Base-by-base conservation (phyloP, 768 basidiomycete genomes). In the Hypsizygus marmoreus region DNA sequence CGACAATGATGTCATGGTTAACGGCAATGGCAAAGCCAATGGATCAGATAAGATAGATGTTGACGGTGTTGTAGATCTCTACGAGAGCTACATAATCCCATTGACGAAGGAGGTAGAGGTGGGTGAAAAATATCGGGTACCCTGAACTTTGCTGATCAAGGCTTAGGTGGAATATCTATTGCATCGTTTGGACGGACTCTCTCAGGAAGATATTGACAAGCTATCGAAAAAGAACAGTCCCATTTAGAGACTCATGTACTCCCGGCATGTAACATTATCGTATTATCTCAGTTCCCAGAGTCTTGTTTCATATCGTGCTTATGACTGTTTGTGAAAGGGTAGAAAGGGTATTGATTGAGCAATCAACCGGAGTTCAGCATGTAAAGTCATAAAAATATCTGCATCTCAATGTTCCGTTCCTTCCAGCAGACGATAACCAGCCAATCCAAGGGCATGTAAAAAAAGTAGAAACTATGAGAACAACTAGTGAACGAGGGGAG, bases 81-180 rank as follows among this genome's bases (percentile, higher is more conserved):
- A 99, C 61, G 85, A 94, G 62, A 89, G 87, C 60, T 93, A 87
- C 59, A 94, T 99, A 53, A 99, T 99, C 47, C 97, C 97, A 7
- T 65, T 99, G 54, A 99, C 97, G 1, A 97, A 95, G 66, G 93
- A 97, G 61, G 91, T 99, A 47, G 97, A 99, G 91, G 95, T 95
- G 62, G 36, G 76, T 45, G 1, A 70, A 57, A n/a, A n/a, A n/a
- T n/a, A n/a, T n/a, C n/a, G n/a, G n/a, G n/a, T n/a, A n/a, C n/a
- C n/a, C n/a, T n/a, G n/a, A n/a, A n/a, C n/a, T n/a, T n/a, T n/a
- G n/a, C n/a, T n/a, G n/a, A n/a, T n/a, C 23, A 25, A 36, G 14
- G 17, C 40, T 33, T 57, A 97, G 95, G 91, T 98, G 29, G 93
- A 97, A 40, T 99, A 99, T 67, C 79, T 99, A n/a, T 69, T 98